phyloP scores from a whole-genome alignment of 768 basidiomycete species.

The Boletus rufocinnamomeus region DNA sequence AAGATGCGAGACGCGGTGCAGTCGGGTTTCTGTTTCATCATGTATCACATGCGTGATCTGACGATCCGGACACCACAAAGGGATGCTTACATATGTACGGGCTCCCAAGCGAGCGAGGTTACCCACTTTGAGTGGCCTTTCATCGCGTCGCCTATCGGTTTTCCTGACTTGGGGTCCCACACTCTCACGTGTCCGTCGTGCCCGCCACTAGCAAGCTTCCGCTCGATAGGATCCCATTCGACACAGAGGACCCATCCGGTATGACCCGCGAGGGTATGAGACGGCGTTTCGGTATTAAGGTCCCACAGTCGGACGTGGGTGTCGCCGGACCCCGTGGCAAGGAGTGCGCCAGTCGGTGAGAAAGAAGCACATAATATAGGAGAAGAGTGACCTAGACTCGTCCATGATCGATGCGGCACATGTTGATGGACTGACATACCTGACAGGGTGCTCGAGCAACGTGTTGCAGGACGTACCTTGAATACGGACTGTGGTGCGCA shows the following conservation, averaged over 20 bases:
- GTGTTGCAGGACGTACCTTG: conserved; percentile 87
- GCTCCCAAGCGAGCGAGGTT: conserved; percentile 94
- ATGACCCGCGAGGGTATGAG: conserved; percentile 84
- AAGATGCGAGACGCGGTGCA: conserved; percentile 85
- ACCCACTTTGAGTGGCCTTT: conserved; percentile 97
- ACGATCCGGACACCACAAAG: neutral
- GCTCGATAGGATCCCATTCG: conserved; percentile 95
- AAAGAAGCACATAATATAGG: conserved; percentile 95
- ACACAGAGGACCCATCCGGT: conserved; percentile 96
- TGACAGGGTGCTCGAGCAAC: conserved; percentile 90
- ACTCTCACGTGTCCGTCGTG: conserved; percentile 91
- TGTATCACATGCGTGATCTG: conserved; percentile 7
- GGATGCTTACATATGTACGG: conserved; percentile 77
- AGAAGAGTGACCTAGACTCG: conserved; percentile 73
- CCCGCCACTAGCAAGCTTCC: conserved; percentile 89
- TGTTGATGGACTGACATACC: conserved; percentile 46
- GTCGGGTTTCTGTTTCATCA: conserved; percentile 60
- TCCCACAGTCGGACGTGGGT: conserved; percentile 94
- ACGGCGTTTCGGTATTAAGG: conserved; percentile 88
- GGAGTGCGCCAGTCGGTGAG: conserved; percentile 87
- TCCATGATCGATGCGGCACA: conserved; percentile 5
- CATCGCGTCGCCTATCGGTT: conserved; percentile 83
- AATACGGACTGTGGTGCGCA: conserved; percentile 97
- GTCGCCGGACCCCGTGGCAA: conserved; percentile 96
- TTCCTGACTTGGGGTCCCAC: conserved; percentile 94